These are phyloP conservation scores for Cercospora berteroae DNA, from an alignment of 2,329 filamentous ascomycete genomes.

Conservation along the genomic window DNA sequence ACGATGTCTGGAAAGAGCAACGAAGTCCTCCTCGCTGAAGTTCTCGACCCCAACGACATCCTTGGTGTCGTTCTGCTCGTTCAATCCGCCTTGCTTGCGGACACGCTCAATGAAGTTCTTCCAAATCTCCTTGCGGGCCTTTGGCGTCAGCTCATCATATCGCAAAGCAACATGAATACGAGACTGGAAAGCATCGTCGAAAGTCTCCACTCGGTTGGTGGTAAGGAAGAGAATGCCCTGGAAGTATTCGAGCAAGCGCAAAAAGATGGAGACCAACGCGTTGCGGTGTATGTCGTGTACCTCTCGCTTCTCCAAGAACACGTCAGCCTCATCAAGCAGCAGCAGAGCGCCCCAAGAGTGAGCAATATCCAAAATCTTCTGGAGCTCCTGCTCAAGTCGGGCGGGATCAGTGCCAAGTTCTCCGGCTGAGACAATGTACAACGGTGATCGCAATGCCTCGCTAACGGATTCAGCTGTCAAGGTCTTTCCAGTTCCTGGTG, in stretches of 20 bases:
- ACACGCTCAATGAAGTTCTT: conserved; percentile 78
- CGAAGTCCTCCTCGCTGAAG: conserved; percentile 67
- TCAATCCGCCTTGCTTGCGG: conserved; percentile 60
- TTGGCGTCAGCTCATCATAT: conserved; percentile 70
- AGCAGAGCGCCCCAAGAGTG: conserved; percentile 84
- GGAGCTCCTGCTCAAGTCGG: conserved; percentile 71
- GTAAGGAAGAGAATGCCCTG: conserved; percentile 88
- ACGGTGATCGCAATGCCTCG: conserved; percentile 74
- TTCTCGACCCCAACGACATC: conserved; percentile 62
- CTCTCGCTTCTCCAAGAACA: conserved; percentile 79
- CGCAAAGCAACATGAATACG: conserved; percentile 82
- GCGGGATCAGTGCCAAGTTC: conserved; percentile 77
- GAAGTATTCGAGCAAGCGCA: conserved; percentile 85
- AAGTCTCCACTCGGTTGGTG: conserved; percentile 82
- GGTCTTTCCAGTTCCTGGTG: conserved; percentile 85
- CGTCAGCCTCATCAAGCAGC: conserved; percentile 80
- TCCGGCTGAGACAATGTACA: conserved; percentile 80
- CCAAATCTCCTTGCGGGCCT: conserved; percentile 77
- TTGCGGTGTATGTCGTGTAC: conserved; percentile 83
- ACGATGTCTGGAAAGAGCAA: conserved; percentile 63
- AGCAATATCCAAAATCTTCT: conserved; percentile 81
- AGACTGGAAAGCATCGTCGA: conserved; percentile 86
- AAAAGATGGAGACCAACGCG: conserved; percentile 80
- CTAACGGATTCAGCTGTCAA: conserved; percentile 84
- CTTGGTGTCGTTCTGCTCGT: conserved; percentile 61